A percentile compares a stretch with the other conserved stretches of the same genome.
phyloP scores from a whole-genome alignment of 225 moss, liverwort and hornwort genomes.

The Sphagnum contortum region DNA sequence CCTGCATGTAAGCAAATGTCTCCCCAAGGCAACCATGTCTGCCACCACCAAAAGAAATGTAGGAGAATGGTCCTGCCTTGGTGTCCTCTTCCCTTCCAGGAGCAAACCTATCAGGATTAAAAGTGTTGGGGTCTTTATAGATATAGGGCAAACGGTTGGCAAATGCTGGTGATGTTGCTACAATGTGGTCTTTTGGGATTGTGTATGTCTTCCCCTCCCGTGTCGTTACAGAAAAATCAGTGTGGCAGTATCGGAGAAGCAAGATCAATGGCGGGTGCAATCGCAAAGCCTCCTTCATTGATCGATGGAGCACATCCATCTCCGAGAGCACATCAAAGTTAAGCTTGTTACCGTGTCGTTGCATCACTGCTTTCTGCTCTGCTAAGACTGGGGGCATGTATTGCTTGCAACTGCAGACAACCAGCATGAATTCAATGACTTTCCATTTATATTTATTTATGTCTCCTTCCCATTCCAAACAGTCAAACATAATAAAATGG shows the following conservation, averaged over 20 bases:
- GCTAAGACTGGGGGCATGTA: constrained; percentile 59
- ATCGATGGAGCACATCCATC: constrained; percentile 62
- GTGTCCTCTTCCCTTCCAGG: constrained; percentile 69
- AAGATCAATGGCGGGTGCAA: constrained; percentile 89
- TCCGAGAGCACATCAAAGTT: constrained; percentile 71
- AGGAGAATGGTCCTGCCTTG: constrained; percentile 74
- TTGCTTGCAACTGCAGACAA: constrained; percentile 45
- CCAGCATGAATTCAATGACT: not conserved
- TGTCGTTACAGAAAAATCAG: constrained; percentile 66
- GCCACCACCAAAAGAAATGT: constrained; percentile 85
- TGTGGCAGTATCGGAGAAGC: constrained; percentile 82
- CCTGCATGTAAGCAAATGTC: constrained; percentile 96
- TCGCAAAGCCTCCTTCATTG: constrained; percentile 90
- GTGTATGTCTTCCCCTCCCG: constrained; percentile 58
- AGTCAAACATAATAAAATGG: too few relatives aligned
- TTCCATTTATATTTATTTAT: too few relatives aligned
- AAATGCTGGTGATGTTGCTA: constrained; percentile 68
- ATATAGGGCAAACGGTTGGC: constrained; percentile 66
- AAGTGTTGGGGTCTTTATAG: constrained; percentile 63
- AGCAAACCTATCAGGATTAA: constrained; percentile 61
- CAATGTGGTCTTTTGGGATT: constrained; percentile 81
- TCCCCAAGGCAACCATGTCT: constrained; percentile 96
- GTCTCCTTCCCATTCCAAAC: too few relatives aligned
- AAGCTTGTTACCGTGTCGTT: constrained; percentile 58
- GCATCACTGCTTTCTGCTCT: constrained; percentile 73